Base-by-base conservation (phyloP, 208 protist species). In the Acanthamoeba divionensis region DNA sequence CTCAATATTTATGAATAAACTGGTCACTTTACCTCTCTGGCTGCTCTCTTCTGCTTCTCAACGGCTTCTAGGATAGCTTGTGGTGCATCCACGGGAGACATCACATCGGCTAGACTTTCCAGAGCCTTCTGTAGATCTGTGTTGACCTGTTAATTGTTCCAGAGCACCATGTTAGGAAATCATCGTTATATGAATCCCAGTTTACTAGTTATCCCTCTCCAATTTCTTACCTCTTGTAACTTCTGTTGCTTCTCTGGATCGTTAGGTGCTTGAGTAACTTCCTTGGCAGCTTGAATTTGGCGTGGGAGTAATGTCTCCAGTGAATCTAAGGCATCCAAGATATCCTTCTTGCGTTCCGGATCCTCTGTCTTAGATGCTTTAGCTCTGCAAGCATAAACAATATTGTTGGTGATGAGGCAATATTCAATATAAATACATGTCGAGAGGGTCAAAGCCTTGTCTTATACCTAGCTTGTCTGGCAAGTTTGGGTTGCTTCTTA, bases 401-500 rank as follows among this genome's bases (percentile, higher is more conserved):
- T n/a, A n/a, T n/a, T n/a, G n/a, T 57, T 57, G 52, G n/a, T 57
- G n/a, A n/a, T 57, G 18, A 57, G n/a, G 52, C 52, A 57, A 15
- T 57, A 24, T 24, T 15, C 52, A 15, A 57, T 24, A 57, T 57
- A 15, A 15, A 15, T 57, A 57, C 52, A 15, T 24, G 52, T 57
- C 52, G 18, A 24, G 18, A 57, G n/a, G 52, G n/a, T 15, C 52
- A 57, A 57, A 24, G n/a, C 52, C n/a, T n/a, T n/a, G n/a, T n/a
- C n/a, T n/a, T n/a, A n/a, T 38, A 73, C 65, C 69, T 50, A 29
- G 77, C 77, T n/a, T 86, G 77, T 44, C 4, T 18, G 31, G 54
- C 77, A 9, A 86, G 77, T 55, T 86, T 86, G 13, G 77, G 77
- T 33, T 60, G 47, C 52, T 60, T 65, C 77, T 65, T 86, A 29